A percentile compares a stretch with the other conserved stretches of the same genome.
phyloP scores from a whole-genome alignment of 2,329 filamentous ascomycete genomes.

The Daldinia eschscholtzii region DNA sequence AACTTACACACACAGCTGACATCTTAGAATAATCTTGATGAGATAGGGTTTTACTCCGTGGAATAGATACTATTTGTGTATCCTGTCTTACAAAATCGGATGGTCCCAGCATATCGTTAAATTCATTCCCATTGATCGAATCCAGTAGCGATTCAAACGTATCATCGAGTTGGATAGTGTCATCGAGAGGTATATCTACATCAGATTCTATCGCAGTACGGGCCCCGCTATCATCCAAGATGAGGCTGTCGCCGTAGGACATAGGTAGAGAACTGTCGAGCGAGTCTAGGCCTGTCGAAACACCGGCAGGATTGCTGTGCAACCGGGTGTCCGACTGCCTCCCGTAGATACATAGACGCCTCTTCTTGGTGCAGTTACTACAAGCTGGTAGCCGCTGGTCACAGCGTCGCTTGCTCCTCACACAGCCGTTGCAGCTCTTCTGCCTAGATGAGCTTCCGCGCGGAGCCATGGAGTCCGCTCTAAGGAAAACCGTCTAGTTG shows the following conservation, averaged over 20 bases:
- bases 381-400: conserved; percentile 61
- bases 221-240: conserved; percentile 19
- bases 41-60: conserved; percentile 28
- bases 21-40: conserved; percentile 44
- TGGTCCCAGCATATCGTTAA: conserved; percentile 23
- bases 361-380: conserved; percentile 59
- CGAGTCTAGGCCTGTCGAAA: conserved; percentile 48
- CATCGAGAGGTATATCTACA: conserved; percentile 16
- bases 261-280: conserved; percentile 54
- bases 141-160: conserved; percentile 35
- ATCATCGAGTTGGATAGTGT: conserved; percentile 34
- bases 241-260: conserved; percentile 20
- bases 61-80: conserved; percentile 5
- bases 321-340: conserved; percentile 22
- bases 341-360: conserved; percentile 58
- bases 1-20: conserved; percentile 44
- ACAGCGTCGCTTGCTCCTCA: conserved; percentile 62
- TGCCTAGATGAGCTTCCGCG: conserved; percentile 57
- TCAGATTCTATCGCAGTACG: conserved; percentile 18
- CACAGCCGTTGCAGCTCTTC: conserved; percentile 64
- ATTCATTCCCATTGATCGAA: conserved; percentile 24
- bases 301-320: conserved; percentile 46
- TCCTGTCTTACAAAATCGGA: conserved; percentile 20
- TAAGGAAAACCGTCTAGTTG: neutral
- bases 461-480: conserved; percentile 29